Evolutionary conservation across 2,329 filamentous ascomycete species (phyloP), one percentile per base, ranked within the genome.

Genomic region (Harringtonia lauricola): DNA sequence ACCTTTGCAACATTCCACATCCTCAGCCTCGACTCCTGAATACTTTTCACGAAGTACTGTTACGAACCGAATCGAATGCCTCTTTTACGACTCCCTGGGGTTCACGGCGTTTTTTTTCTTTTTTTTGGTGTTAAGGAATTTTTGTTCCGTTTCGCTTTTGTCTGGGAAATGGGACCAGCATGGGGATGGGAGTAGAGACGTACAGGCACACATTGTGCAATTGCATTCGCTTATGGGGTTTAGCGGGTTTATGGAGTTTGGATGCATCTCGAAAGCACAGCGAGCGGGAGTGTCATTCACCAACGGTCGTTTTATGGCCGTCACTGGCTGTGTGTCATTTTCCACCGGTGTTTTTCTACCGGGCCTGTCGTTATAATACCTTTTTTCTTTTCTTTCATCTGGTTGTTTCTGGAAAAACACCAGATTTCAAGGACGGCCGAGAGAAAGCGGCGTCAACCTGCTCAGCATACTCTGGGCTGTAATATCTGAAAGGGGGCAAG

Each of bases 211-310:
- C 44, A 42, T 39, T 36, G 44, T 36, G 38, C 40, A 36, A 44
- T 49, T 49, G 45, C 48, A 49, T 49, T 49, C 48, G 48, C 42
- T 49, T 37, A 35, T 35, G 39, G 44, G 44, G 41, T 36, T 43
- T 41, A 41, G 42, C 42, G 42, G 36, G 36, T 35, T 24, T 26
- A 29, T 36, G 43, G 43, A 45, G 43, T 45, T 45, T 28, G 34
- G 41, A 41, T 37, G 39, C 43, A 45, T 45, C 43, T 38, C 39
- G 30, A 42, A 21, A 42, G 36, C 43, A 34, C 18, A 44, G 42
- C 42, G 35, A 36, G 36, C 39, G 43, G 26, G 34, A 21, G 28
- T 22, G 35, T 33, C n/a, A 41, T 41, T 41, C 36, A 41, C n/a
- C n/a, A n/a, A 42, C 43, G 36, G 39, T 45, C 43, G 39, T 45